Percentiles rank a stretch among this genome's conserved stretches.
Evolutionary conservation across 371 early-diverging fungal species (phyloP).

Genomic region (Batkoa obscura): DNA sequence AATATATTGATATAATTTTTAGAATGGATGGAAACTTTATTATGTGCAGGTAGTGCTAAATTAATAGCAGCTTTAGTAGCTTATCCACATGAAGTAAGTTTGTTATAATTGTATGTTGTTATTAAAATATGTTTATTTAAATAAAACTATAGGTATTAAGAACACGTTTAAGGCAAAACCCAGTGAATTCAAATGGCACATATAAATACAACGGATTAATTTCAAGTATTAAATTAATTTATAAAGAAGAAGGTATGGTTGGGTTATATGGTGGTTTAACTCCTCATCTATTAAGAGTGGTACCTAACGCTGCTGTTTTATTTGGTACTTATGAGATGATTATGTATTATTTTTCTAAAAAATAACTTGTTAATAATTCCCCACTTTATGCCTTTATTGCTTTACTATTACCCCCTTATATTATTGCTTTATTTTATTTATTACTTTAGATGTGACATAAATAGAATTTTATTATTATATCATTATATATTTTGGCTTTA

Average conservation of each 20-base stretch:
- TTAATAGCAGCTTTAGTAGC: conserved; percentile 69
- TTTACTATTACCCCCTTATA: too few relatives aligned
- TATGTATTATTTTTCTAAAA: conserved; percentile 30
- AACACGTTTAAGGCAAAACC: conserved; percentile 70
- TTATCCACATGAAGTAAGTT: conserved; percentile 66
- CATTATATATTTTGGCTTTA: too few relatives aligned
- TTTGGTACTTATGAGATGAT: conserved; percentile 83
- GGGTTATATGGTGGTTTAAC: conserved; percentile 90
- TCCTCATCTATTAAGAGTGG: conserved; percentile 83
- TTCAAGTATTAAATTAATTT: conserved; percentile 46
- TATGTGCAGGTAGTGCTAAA: conserved; percentile 71
- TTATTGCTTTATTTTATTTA: too few relatives aligned
- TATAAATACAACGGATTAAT: conserved; percentile 62
- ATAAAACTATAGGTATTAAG: conserved; percentile 28
- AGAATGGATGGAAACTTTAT: conserved; percentile 58
- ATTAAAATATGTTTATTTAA: conserved; percentile 4
- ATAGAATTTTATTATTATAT: too few relatives aligned
- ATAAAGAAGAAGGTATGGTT: conserved; percentile 63
- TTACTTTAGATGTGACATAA: too few relatives aligned
- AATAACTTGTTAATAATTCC: too few relatives aligned
- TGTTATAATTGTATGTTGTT: not conserved
- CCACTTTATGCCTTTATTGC: too few relatives aligned
- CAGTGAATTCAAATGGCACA: conserved; percentile 22
- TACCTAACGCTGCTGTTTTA: conserved; percentile 92
- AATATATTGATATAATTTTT: conserved; percentile 2